A percentile compares a stretch with the other conserved stretches of the same genome.
These are phyloP conservation scores for Populus deltoides DNA, from an alignment of 345 rosid species.

Conservation along the genomic window DNA sequence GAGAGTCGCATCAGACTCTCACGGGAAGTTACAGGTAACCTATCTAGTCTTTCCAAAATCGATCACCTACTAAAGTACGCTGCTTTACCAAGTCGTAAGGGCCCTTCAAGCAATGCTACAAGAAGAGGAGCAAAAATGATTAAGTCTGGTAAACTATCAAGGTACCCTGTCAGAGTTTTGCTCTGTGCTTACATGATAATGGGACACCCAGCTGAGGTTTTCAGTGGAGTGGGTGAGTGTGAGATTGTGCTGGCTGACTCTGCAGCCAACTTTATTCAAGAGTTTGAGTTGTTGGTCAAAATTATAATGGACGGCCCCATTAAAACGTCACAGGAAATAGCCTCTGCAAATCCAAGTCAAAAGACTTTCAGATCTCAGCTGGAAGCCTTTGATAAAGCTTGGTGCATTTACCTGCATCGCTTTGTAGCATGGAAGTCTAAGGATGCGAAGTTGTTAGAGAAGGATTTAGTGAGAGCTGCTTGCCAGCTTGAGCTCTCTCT, in stretches of 20 bases:
- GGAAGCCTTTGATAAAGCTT: conserved; percentile 67
- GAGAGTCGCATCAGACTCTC: conserved; percentile 66
- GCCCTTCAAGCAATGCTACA: conserved; percentile 16
- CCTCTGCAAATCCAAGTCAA: conserved; percentile 22
- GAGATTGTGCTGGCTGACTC: conserved; percentile 63
- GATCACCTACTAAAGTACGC: conserved; percentile 81
- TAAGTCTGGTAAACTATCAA: conserved; percentile 35
- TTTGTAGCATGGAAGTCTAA: conserved; percentile 89
- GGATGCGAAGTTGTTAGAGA: conserved; percentile 77
- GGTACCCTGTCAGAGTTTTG: conserved; percentile 79
- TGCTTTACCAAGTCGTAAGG: conserved; percentile 51
- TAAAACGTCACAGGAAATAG: conserved; percentile 37
- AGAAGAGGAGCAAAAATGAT: conserved; percentile 48
- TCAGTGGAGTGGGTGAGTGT: conserved; percentile 68
- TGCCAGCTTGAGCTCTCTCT: conserved; percentile 94
- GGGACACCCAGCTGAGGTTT: conserved; percentile 85
- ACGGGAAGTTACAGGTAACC: conserved; percentile 24
- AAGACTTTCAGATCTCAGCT: conserved; percentile 72
- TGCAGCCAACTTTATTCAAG: conserved; percentile 53
- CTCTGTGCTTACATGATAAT: conserved; percentile 89
- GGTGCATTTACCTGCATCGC: conserved; percentile 70
- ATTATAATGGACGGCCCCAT: conserved; percentile 63
- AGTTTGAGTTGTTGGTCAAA: conserved; percentile 66
- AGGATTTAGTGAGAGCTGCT: conserved; percentile 83
- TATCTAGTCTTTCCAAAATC: conserved; percentile 50